A percentile compares a stretch with the other conserved stretches of the same genome.
phyloP scores from a whole-genome alignment of 768 basidiomycete genomes.

The Rhizopogon vulgaris region DNA sequence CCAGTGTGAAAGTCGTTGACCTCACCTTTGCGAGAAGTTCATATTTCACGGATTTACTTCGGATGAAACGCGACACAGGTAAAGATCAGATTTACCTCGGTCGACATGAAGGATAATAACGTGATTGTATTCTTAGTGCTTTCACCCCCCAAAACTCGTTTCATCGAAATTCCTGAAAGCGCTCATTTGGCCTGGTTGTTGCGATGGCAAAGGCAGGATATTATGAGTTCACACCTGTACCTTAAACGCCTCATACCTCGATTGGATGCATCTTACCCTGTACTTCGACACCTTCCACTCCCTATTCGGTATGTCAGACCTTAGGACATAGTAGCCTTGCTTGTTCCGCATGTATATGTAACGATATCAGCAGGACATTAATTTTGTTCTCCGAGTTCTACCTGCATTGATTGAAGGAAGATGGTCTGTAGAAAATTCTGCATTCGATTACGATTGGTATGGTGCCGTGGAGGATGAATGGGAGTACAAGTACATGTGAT shows the following conservation, averaged over 20 bases:
- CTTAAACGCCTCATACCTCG: neutral
- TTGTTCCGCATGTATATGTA: too few species aligned
- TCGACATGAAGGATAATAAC: neutral
- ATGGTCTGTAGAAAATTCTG: neutral
- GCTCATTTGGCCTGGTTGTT: conserved; percentile 2
- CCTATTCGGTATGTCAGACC: conserved; percentile 2
- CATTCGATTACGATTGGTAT: neutral
- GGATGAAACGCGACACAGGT: neutral
- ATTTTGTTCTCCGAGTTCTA: neutral
- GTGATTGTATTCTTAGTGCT: neutral
- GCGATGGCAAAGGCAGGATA: conserved; percentile 1
- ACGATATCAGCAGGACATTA: too few species aligned
- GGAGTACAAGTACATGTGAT: neutral
- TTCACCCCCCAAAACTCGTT: neutral
- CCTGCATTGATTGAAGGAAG: neutral
- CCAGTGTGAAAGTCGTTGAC: neutral
- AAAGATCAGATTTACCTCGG: neutral
- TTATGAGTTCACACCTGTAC: neutral
- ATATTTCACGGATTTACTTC: neutral
- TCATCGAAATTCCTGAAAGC: neutral
- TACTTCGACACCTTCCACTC: neutral
- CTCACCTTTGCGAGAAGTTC: neutral
- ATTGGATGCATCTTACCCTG: neutral
- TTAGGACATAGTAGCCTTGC: neutral
- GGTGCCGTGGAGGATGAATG: neutral